phyloP scores from a whole-genome alignment of 768 basidiomycete genomes.

The Pilatotrama ljubarskyi region DNA sequence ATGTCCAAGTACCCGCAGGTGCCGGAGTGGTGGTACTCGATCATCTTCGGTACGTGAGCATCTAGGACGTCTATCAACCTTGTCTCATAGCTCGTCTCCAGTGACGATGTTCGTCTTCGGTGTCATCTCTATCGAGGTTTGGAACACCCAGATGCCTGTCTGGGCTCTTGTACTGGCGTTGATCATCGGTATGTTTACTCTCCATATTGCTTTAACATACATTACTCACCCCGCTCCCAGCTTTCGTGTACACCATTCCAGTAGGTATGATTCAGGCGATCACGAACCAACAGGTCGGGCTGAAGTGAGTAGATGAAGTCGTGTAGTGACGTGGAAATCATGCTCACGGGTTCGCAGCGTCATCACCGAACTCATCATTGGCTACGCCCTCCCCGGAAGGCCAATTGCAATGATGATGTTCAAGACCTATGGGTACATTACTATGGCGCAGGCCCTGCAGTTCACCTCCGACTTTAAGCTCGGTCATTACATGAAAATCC shows the following conservation, averaged over 20 bases:
- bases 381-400: constrained; percentile 75
- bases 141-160: constrained; percentile 73
- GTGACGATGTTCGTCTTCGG: constrained; percentile 69
- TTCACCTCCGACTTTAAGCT: constrained; percentile 82
- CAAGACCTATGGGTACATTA: constrained; percentile 80
- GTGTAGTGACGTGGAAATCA: neutral
- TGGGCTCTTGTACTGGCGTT: constrained; percentile 74
- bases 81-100: constrained; percentile 15
- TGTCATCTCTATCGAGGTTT: constrained; percentile 66
- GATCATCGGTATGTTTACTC: constrained; percentile 46
- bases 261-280: constrained; percentile 66
- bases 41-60: constrained; percentile 48
- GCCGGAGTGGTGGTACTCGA: constrained; percentile 83
- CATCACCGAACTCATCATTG: constrained; percentile 79
- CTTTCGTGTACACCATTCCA: constrained; percentile 50
- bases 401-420: constrained; percentile 86
- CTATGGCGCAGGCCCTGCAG: constrained; percentile 63
- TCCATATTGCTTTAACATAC: neutral
- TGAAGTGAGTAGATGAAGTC: constrained; percentile 38
- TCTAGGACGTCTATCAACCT: neutral
- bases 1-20: constrained; percentile 78
- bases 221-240: neutral
- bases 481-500: constrained; percentile 71
- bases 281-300: constrained; percentile 76
- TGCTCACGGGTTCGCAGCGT: constrained; percentile 44